Evolutionary conservation across 1,139 yeast genomes (phyloP).

Genomic region (Yamadazyma oceani): DNA sequence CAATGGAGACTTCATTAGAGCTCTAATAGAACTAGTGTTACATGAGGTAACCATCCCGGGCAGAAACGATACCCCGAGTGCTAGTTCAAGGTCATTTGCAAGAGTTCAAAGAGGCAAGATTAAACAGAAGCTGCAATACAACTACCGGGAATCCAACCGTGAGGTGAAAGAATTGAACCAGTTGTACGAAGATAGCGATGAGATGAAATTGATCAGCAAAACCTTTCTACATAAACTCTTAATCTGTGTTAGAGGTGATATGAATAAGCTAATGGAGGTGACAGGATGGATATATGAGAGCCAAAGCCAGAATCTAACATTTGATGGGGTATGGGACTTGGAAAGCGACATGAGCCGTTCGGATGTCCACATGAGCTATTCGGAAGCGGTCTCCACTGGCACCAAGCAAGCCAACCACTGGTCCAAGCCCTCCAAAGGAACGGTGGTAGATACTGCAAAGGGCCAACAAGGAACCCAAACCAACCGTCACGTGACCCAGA

Average conservation of each 20-base stretch:
- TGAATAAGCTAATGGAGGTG: conserved; percentile 29
- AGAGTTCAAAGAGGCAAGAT: conserved; percentile 24
- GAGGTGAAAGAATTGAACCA: conserved; percentile 21
- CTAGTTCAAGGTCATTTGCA: not conserved
- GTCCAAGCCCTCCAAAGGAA: too few species aligned
- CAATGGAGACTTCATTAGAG: conserved; percentile 20
- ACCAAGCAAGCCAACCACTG: not conserved
- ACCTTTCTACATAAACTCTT: conserved; percentile 37
- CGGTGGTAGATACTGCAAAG: too few species aligned
- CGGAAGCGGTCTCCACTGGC: not conserved
- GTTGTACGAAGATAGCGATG: conserved; percentile 22
- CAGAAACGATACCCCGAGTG: not conserved
- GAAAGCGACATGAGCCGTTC: not conserved
- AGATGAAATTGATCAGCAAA: conserved; percentile 23
- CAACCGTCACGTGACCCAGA: not conserved
- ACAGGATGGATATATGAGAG: conserved; percentile 15
- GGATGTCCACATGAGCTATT: not conserved
- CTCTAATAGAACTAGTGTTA: conserved; percentile 31
- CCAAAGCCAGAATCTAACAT: conserved; percentile 9
- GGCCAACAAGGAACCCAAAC: not conserved
- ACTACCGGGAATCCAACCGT: conserved; percentile 13
- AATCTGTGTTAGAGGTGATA: conserved; percentile 40
- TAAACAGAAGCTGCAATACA: conserved; percentile 8
- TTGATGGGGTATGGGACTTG: not conserved
- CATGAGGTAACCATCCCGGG: conserved; percentile 12